A percentile compares a stretch with the other conserved stretches of the same genome.
Conservation (phyloP, 345 rosid genomes). For the Gossypium raimondii region DNA sequence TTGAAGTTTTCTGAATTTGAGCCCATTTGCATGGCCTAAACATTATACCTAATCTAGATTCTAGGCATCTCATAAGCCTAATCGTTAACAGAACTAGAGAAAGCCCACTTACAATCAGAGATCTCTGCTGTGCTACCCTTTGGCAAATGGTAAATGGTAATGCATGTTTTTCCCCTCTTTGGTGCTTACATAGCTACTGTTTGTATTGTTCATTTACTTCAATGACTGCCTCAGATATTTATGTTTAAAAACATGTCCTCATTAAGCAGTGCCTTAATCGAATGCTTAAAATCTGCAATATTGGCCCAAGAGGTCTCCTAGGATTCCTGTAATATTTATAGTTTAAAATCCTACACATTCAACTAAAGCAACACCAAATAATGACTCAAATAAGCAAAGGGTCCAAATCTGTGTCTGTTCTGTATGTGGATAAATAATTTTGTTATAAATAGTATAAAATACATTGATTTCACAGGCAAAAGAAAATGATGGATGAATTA, state of each 20-base stretch:
- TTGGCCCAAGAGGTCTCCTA: background rate
- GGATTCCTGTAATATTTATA: background rate
- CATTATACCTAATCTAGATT: background rate
- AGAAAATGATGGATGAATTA: background rate
- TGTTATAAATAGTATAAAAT: constrained; percentile 2
- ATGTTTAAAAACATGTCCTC: too few species aligned
- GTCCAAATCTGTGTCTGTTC: background rate
- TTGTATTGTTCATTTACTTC: too few species aligned
- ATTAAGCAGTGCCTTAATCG: too few species aligned
- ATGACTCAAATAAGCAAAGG: background rate
- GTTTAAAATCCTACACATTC: background rate
- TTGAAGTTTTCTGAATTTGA: background rate
- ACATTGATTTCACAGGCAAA: constrained; percentile 6
- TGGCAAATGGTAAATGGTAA: too few species aligned
- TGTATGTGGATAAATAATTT: background rate
- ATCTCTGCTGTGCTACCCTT: too few species aligned
- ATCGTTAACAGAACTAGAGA: background rate
- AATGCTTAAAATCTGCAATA: background rate
- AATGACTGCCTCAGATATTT: too few species aligned
- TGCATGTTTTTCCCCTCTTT: too few species aligned
- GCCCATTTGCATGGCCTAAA: background rate
- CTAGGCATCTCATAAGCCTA: background rate
- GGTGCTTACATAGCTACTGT: too few species aligned
- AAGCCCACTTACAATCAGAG: background rate
- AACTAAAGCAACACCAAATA: background rate